A percentile compares a stretch with the other conserved stretches of the same genome.
Conservation (phyloP, 306 rosid genomes). For the Luffa acutangula region DNA sequence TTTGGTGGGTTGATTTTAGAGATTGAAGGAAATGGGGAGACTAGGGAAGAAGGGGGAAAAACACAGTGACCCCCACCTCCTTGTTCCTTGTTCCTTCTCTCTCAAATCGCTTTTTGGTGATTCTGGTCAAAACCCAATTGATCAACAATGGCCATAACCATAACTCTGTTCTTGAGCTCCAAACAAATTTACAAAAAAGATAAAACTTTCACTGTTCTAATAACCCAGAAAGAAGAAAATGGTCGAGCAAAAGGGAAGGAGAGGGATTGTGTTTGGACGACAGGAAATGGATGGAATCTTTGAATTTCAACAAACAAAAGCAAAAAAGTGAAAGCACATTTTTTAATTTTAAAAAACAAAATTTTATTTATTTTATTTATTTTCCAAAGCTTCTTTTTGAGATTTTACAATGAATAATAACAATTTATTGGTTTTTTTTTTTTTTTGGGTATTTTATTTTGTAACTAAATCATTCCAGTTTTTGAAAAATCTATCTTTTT, state of each 20-base stretch:
- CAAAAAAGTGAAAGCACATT: conserved; percentile 15
- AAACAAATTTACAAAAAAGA: conserved; percentile 40
- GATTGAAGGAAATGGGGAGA: neutral
- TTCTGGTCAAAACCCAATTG: neutral
- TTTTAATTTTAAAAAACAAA: neutral
- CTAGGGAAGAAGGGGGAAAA: neutral
- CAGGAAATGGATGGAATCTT: conserved; percentile 76
- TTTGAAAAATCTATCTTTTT: neutral
- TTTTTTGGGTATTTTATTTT: neutral
- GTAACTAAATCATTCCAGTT: neutral
- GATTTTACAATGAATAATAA: conserved; percentile 7
- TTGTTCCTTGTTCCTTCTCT: neutral
- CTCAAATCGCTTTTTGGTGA: neutral
- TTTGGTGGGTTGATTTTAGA: neutral
- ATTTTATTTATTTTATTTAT: neutral
- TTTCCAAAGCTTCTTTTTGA: conserved; percentile 1
- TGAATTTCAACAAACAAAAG: conserved; percentile 27
- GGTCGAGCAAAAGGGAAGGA: conserved; percentile 7
- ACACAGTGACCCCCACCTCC: neutral
- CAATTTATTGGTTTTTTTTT: neutral
- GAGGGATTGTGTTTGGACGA: conserved; percentile 54
- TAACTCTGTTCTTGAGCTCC: conserved; percentile 6
- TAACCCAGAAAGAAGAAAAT: neutral
- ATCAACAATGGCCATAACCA: neutral
- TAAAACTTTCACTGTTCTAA: neutral